A percentile compares a stretch with the other conserved stretches of the same genome.
These are phyloP conservation scores for Taphrina communis DNA, from an alignment of 1,139 yeast species.

Conservation along the genomic window DNA sequence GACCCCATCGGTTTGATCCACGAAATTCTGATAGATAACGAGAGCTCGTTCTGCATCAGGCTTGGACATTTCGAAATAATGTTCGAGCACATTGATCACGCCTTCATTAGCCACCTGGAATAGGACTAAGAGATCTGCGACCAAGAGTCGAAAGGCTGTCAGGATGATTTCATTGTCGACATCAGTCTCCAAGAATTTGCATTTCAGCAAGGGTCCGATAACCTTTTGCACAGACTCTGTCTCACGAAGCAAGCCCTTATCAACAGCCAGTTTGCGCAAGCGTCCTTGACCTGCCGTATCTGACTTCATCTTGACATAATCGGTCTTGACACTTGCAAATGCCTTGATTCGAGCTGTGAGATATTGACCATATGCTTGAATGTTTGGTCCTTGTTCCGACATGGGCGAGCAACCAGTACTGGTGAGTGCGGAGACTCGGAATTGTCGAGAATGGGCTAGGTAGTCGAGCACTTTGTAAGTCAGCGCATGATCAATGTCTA, in stretches of 20 bases:
- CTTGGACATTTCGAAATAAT: slow-evolving; percentile 88
- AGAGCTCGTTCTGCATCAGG: slow-evolving; percentile 86
- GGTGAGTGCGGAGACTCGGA: slow-evolving; percentile 58
- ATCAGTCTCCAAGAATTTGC: slow-evolving; percentile 73
- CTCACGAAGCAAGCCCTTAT: slow-evolving; percentile 82
- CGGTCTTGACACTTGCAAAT: slow-evolving; percentile 67
- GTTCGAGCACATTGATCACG: slow-evolving; percentile 87
- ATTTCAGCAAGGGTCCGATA: slow-evolving; percentile 74
- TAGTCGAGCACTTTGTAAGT: slow-evolving; percentile 63
- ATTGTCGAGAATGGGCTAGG: slow-evolving; percentile 63
- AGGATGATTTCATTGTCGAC: slow-evolving; percentile 75
- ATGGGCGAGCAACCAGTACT: slow-evolving; percentile 42
- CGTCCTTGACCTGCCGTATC: slow-evolving; percentile 58
- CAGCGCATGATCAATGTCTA: neutral
- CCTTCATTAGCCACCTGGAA: slow-evolving; percentile 94
- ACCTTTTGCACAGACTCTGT: slow-evolving; percentile 84
- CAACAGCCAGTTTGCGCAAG: slow-evolving; percentile 67
- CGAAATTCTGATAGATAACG: slow-evolving; percentile 80
- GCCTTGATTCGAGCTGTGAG: slow-evolving; percentile 72
- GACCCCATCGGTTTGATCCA: slow-evolving; percentile 83
- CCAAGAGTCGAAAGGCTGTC: slow-evolving; percentile 83
- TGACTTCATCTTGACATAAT: slow-evolving; percentile 71
- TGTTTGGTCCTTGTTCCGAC: slow-evolving; percentile 46
- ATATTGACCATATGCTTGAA: slow-evolving; percentile 74
- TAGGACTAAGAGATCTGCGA: slow-evolving; percentile 79